Conservation (phyloP, 1,139 yeast genomes). For the Nakaseomyces glabratus region DNA sequence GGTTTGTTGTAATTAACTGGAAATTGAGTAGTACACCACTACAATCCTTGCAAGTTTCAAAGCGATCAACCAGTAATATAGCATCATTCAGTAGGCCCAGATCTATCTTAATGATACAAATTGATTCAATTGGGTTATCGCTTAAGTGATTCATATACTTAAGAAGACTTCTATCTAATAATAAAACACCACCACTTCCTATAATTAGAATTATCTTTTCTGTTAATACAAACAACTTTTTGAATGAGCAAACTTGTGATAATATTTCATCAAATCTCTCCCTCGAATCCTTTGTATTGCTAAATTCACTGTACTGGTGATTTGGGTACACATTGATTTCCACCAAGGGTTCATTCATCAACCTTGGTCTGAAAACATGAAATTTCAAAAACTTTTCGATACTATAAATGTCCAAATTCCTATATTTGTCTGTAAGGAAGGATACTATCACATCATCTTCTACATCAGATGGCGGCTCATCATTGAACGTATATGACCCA, state of each 20-base stretch:
- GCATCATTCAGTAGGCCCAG: constrained; percentile 24
- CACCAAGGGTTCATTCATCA: constrained; percentile 17
- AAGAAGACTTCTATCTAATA: constrained; percentile 16
- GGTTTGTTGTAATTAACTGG: constrained; percentile 16
- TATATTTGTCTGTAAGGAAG: constrained; percentile 24
- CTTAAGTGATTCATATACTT: constrained; percentile 10
- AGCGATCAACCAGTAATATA: constrained; percentile 14
- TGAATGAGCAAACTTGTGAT: constrained; percentile 16
- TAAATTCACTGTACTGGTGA: constrained; percentile 6
- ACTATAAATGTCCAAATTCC: constrained; percentile 20
- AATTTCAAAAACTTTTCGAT: constrained; percentile 19
- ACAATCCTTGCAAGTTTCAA: constrained; percentile 10
- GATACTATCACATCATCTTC: constrained; percentile 12
- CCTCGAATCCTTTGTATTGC: background rate
- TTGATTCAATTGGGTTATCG: constrained; percentile 10
- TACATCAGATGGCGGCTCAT: background rate
- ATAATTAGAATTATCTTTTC: constrained; percentile 19
- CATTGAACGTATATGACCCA: background rate
- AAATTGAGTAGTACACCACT: constrained; percentile 13
- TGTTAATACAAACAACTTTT: constrained; percentile 21
- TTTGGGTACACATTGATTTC: constrained; percentile 15
- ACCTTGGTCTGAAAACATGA: constrained; percentile 22
- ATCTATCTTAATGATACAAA: constrained; percentile 17
- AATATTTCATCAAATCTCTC: constrained; percentile 13
- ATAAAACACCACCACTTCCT: constrained; percentile 20